Evolutionary conservation across 805 yeast genomes (phyloP).

Genomic region (Suhomyces canberraensis): DNA sequence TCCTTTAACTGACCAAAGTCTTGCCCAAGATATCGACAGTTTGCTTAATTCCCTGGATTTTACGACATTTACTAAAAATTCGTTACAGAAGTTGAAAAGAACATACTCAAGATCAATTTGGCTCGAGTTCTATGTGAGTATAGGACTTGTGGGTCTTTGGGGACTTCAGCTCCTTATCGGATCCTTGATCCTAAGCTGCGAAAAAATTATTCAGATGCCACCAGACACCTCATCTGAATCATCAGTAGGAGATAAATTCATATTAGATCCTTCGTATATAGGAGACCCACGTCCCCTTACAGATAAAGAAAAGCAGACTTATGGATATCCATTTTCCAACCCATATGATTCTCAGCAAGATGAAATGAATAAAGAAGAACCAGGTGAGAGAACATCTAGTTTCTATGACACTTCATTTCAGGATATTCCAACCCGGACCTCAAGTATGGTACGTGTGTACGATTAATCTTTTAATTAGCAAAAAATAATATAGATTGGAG

Average conservation of each 20-base stretch:
- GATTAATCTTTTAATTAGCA: not conserved
- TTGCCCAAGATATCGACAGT: conserved; percentile 3
- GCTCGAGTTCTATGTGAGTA: conserved; percentile 7
- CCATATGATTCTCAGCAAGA: conserved; percentile 7
- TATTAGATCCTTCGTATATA: conserved; percentile 9
- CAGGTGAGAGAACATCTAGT: conserved; percentile 2
- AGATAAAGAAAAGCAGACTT: conserved; percentile 17
- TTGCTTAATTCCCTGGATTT: not conserved
- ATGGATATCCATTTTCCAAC: conserved; percentile 25
- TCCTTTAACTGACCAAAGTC: conserved; percentile 37
- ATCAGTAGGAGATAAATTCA: not conserved
- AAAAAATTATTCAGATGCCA: too few relatives aligned
- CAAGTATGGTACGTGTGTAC: conserved; percentile 1
- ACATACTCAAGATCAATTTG: conserved; percentile 4
- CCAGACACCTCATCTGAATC: not conserved
- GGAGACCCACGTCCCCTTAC: conserved; percentile 29
- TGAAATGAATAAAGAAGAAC: not conserved
- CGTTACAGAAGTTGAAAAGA: not conserved
- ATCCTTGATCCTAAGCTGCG: conserved; percentile 1
- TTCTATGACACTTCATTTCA: not conserved
- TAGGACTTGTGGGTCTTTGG: conserved; percentile 10
- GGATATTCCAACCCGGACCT: conserved; percentile 3
- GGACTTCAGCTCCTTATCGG: conserved; percentile 9
- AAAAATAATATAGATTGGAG: too few relatives aligned
- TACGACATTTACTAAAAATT: not conserved